Evolutionary conservation across 2,329 filamentous ascomycete species (phyloP).

Genomic region (Neospermospora avenae): DNA sequence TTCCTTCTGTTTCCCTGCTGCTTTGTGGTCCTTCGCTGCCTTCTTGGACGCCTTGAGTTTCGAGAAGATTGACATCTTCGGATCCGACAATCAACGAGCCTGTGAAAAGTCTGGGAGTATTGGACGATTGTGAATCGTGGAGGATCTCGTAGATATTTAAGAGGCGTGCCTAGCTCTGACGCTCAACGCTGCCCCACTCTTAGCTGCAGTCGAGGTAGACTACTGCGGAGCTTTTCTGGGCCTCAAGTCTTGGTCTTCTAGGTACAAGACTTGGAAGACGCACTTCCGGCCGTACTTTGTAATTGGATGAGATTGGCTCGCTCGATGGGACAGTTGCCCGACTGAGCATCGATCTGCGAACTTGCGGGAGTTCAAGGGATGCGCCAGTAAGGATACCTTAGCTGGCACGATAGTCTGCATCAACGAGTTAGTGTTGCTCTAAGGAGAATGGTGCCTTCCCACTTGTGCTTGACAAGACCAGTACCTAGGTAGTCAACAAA

Average conservation of each 20-base stretch:
- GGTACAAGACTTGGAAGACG: neutral
- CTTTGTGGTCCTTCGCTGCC: conserved; percentile 52
- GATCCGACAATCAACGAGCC: neutral
- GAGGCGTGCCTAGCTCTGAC: neutral
- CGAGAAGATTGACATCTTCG: conserved; percentile 55
- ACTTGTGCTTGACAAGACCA: conserved; percentile 1
- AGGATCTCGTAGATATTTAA: neutral
- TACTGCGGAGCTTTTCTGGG: neutral
- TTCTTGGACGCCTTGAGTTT: conserved; percentile 50
- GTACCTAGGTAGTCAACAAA: neutral
- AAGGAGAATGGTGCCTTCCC: neutral
- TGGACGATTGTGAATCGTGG: neutral
- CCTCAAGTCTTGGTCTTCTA: neutral
- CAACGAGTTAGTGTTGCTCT: neutral
- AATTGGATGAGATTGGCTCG: neutral
- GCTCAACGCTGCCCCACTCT: neutral
- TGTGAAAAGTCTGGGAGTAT: neutral
- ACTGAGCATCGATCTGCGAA: neutral
- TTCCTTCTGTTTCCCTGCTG: conserved; percentile 46
- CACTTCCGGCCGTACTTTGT: neutral
- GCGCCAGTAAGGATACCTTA: neutral
- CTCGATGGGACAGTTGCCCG: neutral
- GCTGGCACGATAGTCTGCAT: neutral
- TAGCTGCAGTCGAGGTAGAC: neutral
- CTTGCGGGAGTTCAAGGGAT: neutral